Conservation (phyloP, 2,329 filamentous ascomycete species). For the Aspergillus sp. region DNA sequence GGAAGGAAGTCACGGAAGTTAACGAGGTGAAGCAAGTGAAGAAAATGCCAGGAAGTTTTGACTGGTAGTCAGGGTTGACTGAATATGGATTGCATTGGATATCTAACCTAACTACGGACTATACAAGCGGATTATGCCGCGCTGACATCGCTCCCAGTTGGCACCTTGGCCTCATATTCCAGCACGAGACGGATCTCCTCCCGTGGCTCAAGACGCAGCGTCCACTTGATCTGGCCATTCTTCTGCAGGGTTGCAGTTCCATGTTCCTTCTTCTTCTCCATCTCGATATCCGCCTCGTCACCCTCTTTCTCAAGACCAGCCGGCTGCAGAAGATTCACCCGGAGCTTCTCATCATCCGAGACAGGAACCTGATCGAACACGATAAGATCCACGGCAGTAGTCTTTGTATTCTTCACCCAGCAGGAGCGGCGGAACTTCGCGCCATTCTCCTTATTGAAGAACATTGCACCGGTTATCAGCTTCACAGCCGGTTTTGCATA, state of each 20-base stretch:
- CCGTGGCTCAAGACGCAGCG: conserved; percentile 58
- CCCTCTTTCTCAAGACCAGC: conserved; percentile 28
- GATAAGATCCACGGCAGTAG: conserved; percentile 23
- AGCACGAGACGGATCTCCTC: conserved; percentile 57
- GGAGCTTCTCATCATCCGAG: conserved; percentile 31
- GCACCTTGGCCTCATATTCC: conserved; percentile 62
- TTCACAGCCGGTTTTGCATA: conserved; percentile 31
- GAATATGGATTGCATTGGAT: not conserved
- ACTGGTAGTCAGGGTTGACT: conserved; percentile 12
- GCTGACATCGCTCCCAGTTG: conserved; percentile 30
- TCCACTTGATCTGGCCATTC: conserved; percentile 60
- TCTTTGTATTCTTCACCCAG: conserved; percentile 33
- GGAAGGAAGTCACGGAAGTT: conserved; percentile 1
- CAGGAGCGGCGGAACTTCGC: conserved; percentile 31
- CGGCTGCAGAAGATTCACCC: conserved; percentile 29
- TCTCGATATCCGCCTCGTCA: conserved; percentile 12
- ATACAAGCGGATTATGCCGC: not conserved
- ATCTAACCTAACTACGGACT: not conserved
- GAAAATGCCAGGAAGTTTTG: conserved; percentile 22
- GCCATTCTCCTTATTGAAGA: conserved; percentile 32
- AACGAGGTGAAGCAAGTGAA: conserved; percentile 4
- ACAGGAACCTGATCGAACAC: conserved; percentile 36
- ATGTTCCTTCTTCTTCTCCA: conserved; percentile 53
- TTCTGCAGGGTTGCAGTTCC: conserved; percentile 57
- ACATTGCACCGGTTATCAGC: conserved; percentile 22